Conservation (phyloP, 2,329 filamentous ascomycete species). For the Mycosphaerelloides madeirae region DNA sequence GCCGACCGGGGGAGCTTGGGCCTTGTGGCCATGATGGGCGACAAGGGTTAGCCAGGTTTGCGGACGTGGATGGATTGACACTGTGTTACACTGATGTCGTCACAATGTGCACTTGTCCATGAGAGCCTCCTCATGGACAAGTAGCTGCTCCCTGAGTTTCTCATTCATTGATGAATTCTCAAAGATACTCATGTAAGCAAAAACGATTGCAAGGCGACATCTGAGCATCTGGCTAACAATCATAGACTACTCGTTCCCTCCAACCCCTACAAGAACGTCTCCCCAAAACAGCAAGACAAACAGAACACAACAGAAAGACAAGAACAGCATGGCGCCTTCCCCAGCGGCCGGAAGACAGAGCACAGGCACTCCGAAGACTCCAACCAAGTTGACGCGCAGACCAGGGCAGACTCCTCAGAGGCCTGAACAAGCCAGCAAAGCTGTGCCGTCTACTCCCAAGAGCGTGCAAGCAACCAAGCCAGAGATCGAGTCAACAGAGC, state of each 20-base stretch:
- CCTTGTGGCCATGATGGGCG: too few species aligned
- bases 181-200: too few species aligned
- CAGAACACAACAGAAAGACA: slow-evolving; percentile 25
- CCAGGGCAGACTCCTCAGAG: slow-evolving; percentile 29
- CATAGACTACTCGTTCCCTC: slow-evolving; percentile 51
- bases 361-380: slow-evolving; percentile 44
- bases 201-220: too few species aligned
- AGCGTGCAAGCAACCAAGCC: slow-evolving; percentile 30
- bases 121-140: too few species aligned
- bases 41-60: too few species aligned
- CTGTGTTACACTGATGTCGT: too few species aligned
- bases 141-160: too few species aligned
- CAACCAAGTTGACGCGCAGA: slow-evolving; percentile 48
- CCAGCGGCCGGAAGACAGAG: slow-evolving; percentile 46
- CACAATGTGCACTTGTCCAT: too few species aligned
- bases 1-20: too few species aligned
- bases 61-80: too few species aligned
- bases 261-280: slow-evolving; percentile 45
- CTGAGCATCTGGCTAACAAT: too few species aligned
- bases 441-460: slow-evolving; percentile 26
- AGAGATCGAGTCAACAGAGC: slow-evolving; percentile 31
- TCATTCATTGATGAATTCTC: too few species aligned
- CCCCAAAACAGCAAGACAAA: slow-evolving; percentile 31
- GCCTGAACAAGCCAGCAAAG: slow-evolving; percentile 21
- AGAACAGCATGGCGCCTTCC: slow-evolving; percentile 42